Conservation (phyloP, 108 stramenopile species). For the Skeletonema costatum region DNA sequence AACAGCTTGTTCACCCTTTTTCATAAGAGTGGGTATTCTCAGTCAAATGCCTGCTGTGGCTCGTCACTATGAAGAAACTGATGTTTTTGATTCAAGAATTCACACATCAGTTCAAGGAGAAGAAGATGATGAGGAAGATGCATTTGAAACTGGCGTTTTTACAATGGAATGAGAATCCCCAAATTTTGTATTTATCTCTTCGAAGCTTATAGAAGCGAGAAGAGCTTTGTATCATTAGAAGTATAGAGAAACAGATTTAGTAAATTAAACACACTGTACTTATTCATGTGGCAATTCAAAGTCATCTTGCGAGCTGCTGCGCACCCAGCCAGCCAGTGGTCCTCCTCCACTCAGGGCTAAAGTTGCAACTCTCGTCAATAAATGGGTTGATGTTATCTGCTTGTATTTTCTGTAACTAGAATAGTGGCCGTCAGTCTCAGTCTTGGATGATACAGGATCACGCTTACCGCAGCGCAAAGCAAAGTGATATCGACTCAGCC, state of each 20-base stretch:
- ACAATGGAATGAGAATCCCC: background rate
- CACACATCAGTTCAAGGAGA: background rate
- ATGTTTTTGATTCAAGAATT: background rate
- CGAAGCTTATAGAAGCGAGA: background rate
- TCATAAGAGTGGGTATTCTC: conserved; percentile 21
- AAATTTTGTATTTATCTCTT: background rate
- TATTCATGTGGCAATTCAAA: conserved; percentile 1
- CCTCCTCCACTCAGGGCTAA: background rate
- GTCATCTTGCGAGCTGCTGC: conserved; percentile 14
- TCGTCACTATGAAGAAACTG: background rate
- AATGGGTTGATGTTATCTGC: background rate
- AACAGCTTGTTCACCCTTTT: conserved; percentile 22
- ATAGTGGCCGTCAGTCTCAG: background rate
- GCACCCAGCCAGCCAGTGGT: conserved; percentile 30
- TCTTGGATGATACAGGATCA: background rate
- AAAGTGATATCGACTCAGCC: conserved; percentile 62
- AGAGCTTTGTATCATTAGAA: background rate
- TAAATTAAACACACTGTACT: background rate
- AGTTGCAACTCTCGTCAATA: background rate
- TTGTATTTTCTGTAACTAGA: conserved; percentile 27
- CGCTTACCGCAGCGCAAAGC: conserved; percentile 18
- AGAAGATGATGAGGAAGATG: background rate
- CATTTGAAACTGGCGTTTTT: background rate
- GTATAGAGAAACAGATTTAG: no score
- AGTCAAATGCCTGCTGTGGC: background rate